Percentiles rank a stretch among this genome's conserved stretches.
Evolutionary conservation across 495 filamentous ascomycete species (phyloP).

Genomic region (Hamigera avellanea): DNA sequence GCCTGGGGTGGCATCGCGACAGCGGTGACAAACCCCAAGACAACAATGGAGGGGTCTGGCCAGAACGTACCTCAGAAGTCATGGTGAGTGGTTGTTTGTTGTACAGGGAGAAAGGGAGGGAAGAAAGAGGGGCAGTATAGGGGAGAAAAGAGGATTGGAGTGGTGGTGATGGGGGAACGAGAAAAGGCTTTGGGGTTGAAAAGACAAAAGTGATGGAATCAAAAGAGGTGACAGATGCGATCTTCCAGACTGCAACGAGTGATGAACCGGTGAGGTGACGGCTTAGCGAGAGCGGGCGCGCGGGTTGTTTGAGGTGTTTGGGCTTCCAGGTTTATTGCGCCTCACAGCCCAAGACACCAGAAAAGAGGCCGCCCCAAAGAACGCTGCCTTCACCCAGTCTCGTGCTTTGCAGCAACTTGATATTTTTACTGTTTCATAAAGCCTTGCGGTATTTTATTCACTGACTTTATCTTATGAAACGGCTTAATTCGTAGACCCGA

Average conservation of each 20-base stretch:
- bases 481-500: no score
- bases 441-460: no score
- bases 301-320: conserved; percentile 9
- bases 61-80: conserved; percentile 38
- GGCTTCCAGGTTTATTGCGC: no score
- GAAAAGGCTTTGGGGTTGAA: conserved; percentile 2
- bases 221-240: conserved; percentile 8
- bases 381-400: no score
- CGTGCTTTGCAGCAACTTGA: no score
- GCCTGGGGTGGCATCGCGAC: background rate
- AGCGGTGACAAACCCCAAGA: conserved; percentile 2
- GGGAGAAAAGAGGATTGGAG: background rate
- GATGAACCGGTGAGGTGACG: conserved; percentile 19
- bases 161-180: background rate
- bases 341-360: no score
- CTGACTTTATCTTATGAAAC: no score
- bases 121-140: background rate
- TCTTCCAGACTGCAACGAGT: conserved; percentile 18
- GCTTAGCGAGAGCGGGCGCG: conserved; percentile 12
- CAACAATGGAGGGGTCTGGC: conserved; percentile 20
- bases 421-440: no score
- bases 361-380: no score
- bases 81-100: conserved; percentile 16
- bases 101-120: background rate
- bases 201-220: conserved; percentile 10